These are phyloP conservation scores for Adansonia digitata DNA, from an alignment of 345 rosid species.

Conservation along the genomic window DNA sequence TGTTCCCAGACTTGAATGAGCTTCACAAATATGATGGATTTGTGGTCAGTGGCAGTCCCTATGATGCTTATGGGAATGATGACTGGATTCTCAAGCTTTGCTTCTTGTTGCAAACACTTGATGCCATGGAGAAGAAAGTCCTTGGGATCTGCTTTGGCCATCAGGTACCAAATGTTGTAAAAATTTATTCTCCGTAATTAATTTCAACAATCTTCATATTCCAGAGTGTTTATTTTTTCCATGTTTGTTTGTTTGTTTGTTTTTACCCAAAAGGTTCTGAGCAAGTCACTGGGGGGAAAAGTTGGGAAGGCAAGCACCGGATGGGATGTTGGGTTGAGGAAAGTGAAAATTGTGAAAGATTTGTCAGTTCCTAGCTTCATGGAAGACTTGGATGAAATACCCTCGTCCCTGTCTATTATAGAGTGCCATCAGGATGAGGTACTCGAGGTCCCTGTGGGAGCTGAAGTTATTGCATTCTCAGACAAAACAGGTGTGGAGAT, in stretches of 20 bases:
- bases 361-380: constrained; percentile 26
- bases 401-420: constrained; percentile 49
- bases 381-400: constrained; percentile 30
- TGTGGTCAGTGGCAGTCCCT: constrained; percentile 79
- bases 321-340: constrained; percentile 68
- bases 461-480: constrained; percentile 70
- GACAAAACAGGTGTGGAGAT: constrained; percentile 76
- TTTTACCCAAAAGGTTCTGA: constrained; percentile 80
- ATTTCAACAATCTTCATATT: neutral
- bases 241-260: too few species aligned
- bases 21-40: constrained; percentile 69
- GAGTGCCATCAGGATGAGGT: constrained; percentile 89
- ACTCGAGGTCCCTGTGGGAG: constrained; percentile 62
- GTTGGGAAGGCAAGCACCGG: constrained; percentile 68
- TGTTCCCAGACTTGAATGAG: constrained; percentile 63
- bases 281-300: constrained; percentile 78
- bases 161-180: constrained; percentile 44
- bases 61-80: constrained; percentile 69
- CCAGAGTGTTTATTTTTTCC: too few species aligned
- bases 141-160: constrained; percentile 96
- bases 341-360: constrained; percentile 54
- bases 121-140: constrained; percentile 71
- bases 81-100: constrained; percentile 75
- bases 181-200: neutral
- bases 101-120: constrained; percentile 52